Evolutionary conservation across 2,329 filamentous ascomycete species (phyloP), one percentile per base, ranked within the genome.

Genomic region (Parastagonospora avenae): DNA sequence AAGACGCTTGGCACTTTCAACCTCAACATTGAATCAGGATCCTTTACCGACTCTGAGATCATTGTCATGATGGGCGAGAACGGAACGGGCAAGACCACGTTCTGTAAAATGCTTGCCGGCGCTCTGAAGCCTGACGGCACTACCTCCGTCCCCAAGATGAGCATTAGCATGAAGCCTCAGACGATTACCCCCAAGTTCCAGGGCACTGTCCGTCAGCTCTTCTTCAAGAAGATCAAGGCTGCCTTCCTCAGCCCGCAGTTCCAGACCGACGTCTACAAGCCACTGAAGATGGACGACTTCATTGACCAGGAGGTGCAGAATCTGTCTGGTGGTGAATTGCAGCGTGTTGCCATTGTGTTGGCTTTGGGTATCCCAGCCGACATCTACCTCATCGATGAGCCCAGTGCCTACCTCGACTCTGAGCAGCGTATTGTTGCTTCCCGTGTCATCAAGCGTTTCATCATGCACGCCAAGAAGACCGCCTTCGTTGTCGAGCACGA

Each of bases 41-140:
- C 88, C 54, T 99, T 99, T 74, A 97, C 94, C 15, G 93, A 99
- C 75, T 99, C 94, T 0, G 94, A 99, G 74, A 99, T 99, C 64
- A 86, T 99, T 50, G 94, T 99, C 76, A 96, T 99, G 91, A 97
- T 99, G 94, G 94, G 94, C 64, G 93, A 97, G 81, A 99, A 99
- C 78, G 94, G 94, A 78, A 99, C 95, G 31, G 95, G 95, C 75
- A 97, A 99, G 83, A 99, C 94, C 1, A 99, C 94, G 4, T 99
- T 99, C 83, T 97, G 93, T 82, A 91, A 89, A 73, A 89, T 99
- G 79, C 83, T 99, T 62, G 94, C 94, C 50, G 95, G 95, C 72
- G 91, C 90, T 33, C 83, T 96, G 65, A 93, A 97, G 79, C 94
- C 95, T 8, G 95, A 99, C 67, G 86, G 84, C 65, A 86, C 82